A percentile compares a stretch with the other conserved stretches of the same genome.
These are phyloP conservation scores for Infundibulicybe gibba DNA, from an alignment of 768 basidiomycete genomes.

Conservation along the genomic window DNA sequence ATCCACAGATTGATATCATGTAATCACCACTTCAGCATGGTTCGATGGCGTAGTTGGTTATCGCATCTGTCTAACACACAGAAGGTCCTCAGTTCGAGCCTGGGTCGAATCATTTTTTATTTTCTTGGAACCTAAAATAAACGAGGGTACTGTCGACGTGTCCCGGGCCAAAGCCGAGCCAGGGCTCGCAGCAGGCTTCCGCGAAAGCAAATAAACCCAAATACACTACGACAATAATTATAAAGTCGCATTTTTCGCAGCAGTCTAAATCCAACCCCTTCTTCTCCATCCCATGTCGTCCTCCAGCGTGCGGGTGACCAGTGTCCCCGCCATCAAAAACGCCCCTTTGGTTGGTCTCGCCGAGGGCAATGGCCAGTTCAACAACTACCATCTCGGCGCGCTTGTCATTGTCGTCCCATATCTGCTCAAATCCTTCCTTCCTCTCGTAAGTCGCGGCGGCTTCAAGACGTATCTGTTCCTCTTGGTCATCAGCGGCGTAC, in stretches of 20 bases:
- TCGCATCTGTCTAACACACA: constrained; percentile 75
- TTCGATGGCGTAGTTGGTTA: constrained; percentile 79
- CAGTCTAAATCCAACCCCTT: too few relatives aligned
- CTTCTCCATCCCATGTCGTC: constrained; percentile 28
- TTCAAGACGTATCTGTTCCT: constrained; percentile 86
- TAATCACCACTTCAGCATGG: too few relatives aligned
- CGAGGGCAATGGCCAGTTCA: constrained; percentile 85
- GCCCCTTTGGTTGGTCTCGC: constrained; percentile 78
- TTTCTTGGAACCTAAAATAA: neutral
- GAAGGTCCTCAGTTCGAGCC: constrained; percentile 11
- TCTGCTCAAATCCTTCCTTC: constrained; percentile 77
- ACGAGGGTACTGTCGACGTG: neutral
- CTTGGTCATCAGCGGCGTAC: constrained; percentile 67
- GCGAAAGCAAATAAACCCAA: neutral
- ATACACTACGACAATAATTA: neutral
- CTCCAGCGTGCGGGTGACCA: constrained; percentile 56
- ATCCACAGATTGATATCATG: too few relatives aligned
- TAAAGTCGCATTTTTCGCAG: constrained; percentile 4
- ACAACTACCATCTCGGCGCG: constrained; percentile 73
- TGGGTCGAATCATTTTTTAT: constrained; percentile 9
- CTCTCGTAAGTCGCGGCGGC: constrained; percentile 80
- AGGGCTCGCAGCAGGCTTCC: neutral
- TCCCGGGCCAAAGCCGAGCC: too few relatives aligned
- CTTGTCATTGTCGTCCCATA: constrained; percentile 81
- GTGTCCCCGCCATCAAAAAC: constrained; percentile 77